Percentiles rank a stretch among this genome's conserved stretches.
These are phyloP conservation scores for Prunus mume DNA, from an alignment of 306 rosid species.

Conservation along the genomic window DNA sequence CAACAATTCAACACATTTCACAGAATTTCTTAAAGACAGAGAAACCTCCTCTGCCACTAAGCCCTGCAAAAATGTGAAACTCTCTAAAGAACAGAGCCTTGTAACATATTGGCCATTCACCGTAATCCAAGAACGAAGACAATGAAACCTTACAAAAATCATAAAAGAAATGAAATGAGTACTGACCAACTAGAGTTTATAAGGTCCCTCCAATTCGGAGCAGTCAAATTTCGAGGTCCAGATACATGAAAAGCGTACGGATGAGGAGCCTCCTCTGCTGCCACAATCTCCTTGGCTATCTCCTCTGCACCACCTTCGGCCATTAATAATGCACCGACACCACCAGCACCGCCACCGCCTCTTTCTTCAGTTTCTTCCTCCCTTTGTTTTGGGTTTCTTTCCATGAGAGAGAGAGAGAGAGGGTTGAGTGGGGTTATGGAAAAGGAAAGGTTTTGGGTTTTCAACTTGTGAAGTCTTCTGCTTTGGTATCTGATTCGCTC, in stretches of 20 bases:
- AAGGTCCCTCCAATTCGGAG: slow-evolving; percentile 88
- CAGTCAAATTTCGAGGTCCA: slow-evolving; percentile 74
- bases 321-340: slow-evolving; percentile 28
- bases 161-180: slow-evolving; percentile 21
- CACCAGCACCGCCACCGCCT: slow-evolving; percentile 7
- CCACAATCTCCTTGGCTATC: not conserved
- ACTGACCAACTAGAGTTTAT: slow-evolving; percentile 78
- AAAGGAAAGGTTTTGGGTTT: slow-evolving; percentile 13
- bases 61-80: not conserved
- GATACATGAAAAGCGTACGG: slow-evolving; percentile 90
- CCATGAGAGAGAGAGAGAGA: slow-evolving; percentile 17
- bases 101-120: not conserved
- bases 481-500: slow-evolving; percentile 41
- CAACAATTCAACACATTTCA: slow-evolving; percentile 5
- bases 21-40: not conserved
- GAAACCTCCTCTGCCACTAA: not conserved
- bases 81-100: not conserved
- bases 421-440: not conserved
- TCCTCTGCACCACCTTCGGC: slow-evolving; percentile 25
- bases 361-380: slow-evolving; percentile 4
- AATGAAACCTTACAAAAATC: not conserved
- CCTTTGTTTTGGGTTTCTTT: slow-evolving; percentile 21
- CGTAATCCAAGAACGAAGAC: not conserved
- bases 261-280: slow-evolving; percentile 41
- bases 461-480: not conserved